Base-by-base conservation (phyloP, 257 asterid genomes). In the Solanum appendiculatum region DNA sequence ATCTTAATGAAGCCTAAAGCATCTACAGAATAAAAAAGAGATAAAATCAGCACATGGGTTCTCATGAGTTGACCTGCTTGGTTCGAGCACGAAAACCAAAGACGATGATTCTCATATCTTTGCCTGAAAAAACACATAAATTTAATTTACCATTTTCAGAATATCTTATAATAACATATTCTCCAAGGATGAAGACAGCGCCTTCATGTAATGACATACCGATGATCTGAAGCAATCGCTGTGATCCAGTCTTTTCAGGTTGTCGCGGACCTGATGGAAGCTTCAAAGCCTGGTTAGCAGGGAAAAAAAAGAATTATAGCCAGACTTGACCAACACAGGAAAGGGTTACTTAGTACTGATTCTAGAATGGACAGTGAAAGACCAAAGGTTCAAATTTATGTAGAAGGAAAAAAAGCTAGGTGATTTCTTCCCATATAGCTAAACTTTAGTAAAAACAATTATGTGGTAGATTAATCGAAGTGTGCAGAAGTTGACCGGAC, bases 41-140 rank as follows among this genome's bases (percentile, higher is more conserved):
- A 70, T 75, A 77, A 85, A 81, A 86, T 89, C 68, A 14, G 84
- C 60, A 70, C 89, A 87, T 82, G 89, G 91, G 64, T 81, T 48
- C 69, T 81, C 83, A 75, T 75, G 81, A 74, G 87, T 91, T 88
- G 34, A 94, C 99, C 99, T 95, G 98, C 92, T 93, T 94, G 51
- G 99, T 94, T 88, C 96, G 93, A 87, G 99, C 96, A 83, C 96
- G 98, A 93, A 97, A 97, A 58, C 98, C 97, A 87, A 93, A 97
- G 77, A 97, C 98, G 87, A 97, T 93, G 37, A 93, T 94, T 89
- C 99, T 94, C 98, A 97, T 94, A 91, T 97, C 99, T 91, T 94
- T 97, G 87, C 98, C 99, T 96, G 98, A 91, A 91, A 89, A 68
- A 5, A 42, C 12, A 14, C 14, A 70, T 68, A 58, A 85, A 40